Base-by-base conservation (phyloP, 345 rosid species). In the Moricandia moricandioides region DNA sequence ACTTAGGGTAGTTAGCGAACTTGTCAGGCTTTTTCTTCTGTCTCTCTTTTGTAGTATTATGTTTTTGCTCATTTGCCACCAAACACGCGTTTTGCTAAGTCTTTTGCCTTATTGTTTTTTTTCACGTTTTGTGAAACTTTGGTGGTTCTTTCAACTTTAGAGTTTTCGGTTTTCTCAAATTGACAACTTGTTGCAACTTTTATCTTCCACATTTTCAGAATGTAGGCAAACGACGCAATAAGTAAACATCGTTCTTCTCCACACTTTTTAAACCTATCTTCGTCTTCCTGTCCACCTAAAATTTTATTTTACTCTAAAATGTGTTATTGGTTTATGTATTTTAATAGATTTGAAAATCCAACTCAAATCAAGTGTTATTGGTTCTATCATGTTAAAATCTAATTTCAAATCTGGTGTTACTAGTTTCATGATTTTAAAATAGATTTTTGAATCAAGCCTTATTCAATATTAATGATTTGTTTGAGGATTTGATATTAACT, bases 1-100 rank as follows among this genome's bases (percentile, higher is more conserved):
- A 57, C 62, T 57, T 57, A 27, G 73, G 52, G 37, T 68, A 67
- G 62, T 60, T 61, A 49, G 62, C 14, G 61, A 67, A 67, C 68
- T 75, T 35, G 18, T 35, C 33, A 60, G 68, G 16, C 26, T 55
- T n/a, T 11, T 11, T 67, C 16, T 67, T 37, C 56, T 43, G 49
- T 49, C n/a, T 67, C 55, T 67, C 68, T 16, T 49, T 67, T 60
- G 52, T 49, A 68, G 62, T 43, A 59, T 58, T 67, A n/a, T 47
- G 37, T 34, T 67, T 45, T 75, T 67, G 62, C 21, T 61, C 49
- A 59, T 67, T 16, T 45, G 60, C 69, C 65, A 27, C 1, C 47
- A 26, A 56, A 27, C 10, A 49, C 29, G 9, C 58, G 29, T 13
- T 65, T 9, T 40, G 58, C 33, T 55, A 11, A 10, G 30, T 10